Conservation (phyloP, 805 yeast genomes). For the Candida namnaoensis region DNA sequence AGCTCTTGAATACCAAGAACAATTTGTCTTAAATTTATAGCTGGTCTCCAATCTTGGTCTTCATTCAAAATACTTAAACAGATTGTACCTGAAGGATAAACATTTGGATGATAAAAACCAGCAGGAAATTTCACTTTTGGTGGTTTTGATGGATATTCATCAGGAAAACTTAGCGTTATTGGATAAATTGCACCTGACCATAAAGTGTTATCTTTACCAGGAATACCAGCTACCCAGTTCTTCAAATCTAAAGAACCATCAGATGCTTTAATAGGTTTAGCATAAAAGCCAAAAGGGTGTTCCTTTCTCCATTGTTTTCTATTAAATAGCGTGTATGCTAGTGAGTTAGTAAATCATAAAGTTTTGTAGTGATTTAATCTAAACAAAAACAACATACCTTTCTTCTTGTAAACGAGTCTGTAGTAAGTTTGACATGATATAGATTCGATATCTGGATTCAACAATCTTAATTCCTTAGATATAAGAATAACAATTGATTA, state of each 20-base stretch:
- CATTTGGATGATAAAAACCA: conserved; percentile 93
- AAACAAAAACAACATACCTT: conserved; percentile 28
- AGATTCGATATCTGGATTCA: too few relatives aligned
- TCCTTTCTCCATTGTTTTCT: conserved; percentile 97
- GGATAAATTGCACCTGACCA: conserved; percentile 94
- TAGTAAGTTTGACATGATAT: conserved; percentile 10
- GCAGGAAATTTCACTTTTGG: conserved; percentile 88
- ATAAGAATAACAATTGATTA: too few relatives aligned
- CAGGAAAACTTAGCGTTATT: conserved; percentile 71
- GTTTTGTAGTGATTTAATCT: background rate
- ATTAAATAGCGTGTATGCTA: background rate
- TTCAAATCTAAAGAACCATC: conserved; percentile 85
- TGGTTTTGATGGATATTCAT: conserved; percentile 94
- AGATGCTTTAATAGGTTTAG: conserved; percentile 72
- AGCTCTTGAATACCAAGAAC: conserved; percentile 89
- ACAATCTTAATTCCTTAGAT: too few relatives aligned
- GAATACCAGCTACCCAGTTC: conserved; percentile 91
- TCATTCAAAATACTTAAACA: conserved; percentile 91
- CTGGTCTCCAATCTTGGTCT: conserved; percentile 97
- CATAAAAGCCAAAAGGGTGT: conserved; percentile 96
- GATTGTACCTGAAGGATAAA: conserved; percentile 95
- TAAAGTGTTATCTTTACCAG: conserved; percentile 78
- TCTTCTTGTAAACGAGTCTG: conserved; percentile 79
- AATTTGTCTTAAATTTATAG: conserved; percentile 83
- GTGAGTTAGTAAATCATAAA: background rate